phyloP scores from a whole-genome alignment of 768 basidiomycete species.

The Suillus discolor region DNA sequence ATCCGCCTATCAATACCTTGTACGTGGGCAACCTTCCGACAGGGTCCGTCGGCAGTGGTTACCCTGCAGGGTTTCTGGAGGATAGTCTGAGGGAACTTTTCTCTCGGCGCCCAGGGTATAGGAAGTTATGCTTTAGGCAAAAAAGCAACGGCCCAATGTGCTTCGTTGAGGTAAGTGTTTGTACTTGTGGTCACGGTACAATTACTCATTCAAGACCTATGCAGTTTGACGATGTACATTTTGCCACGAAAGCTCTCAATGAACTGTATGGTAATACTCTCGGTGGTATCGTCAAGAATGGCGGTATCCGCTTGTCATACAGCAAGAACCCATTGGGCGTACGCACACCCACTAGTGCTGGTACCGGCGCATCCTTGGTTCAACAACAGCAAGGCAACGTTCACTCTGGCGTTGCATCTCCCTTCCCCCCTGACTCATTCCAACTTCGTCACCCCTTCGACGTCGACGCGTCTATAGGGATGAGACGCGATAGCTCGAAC shows the following conservation, averaged over 20 bases:
- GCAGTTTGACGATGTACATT: conserved; percentile 88
- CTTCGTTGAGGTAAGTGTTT: conserved; percentile 83
- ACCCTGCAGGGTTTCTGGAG: conserved; percentile 81
- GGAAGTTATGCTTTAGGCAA: conserved; percentile 91
- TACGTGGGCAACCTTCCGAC: conserved; percentile 98
- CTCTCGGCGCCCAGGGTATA: conserved; percentile 76
- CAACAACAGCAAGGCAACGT: conserved; percentile 28
- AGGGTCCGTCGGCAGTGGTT: conserved; percentile 67
- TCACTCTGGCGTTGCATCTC: conserved; percentile 26
- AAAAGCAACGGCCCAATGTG: conserved; percentile 99
- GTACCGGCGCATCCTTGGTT: conserved; percentile 22
- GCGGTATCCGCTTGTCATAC: conserved; percentile 94
- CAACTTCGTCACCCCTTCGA: conserved; percentile 35
- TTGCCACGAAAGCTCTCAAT: conserved; percentile 84
- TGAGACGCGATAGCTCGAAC: conserved; percentile 28
- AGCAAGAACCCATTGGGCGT: conserved; percentile 98
- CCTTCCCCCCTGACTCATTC: conserved; percentile 30
- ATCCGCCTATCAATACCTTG: conserved; percentile 98
- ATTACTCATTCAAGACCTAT: neutral
- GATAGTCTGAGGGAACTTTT: conserved; percentile 86
- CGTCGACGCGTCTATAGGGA: conserved; percentile 21
- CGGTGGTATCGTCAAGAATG: conserved; percentile 89
- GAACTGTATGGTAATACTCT: conserved; percentile 92
- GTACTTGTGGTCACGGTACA: neutral
- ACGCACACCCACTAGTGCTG: conserved; percentile 71